Base-by-base conservation (phyloP, 306 rosid genomes). In the Hylodesmum podocarpum region DNA sequence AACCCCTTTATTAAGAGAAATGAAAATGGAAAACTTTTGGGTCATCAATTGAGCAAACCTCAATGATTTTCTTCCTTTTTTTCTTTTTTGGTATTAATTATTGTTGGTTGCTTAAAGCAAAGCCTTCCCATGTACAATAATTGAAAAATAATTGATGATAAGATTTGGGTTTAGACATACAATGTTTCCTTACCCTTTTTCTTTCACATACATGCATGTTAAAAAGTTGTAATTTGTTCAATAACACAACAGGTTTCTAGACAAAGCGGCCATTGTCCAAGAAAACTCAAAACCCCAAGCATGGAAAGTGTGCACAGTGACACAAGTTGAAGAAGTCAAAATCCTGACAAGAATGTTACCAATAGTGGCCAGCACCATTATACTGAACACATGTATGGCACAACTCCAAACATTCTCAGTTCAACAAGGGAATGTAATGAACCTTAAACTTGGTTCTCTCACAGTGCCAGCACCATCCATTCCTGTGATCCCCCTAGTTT, bases 391-490 rank as follows among this genome's bases (percentile, higher is more conserved):
- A 2, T 91, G 97, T 68, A 49, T 93, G 44, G 98, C 98, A 34
- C 98, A 93, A 28, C 97, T 93, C 39, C 98, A 93, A 72, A 93
- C 98, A 41, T 93, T 91, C 81, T 93, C 96, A 24, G 88, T 93
- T 14, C 86, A 84, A 75, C 98, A 93, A 84, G 97, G 97, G 12
- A 82, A 58, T 47, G 47, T 71, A 33, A 89, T 88, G 94, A 70
- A 89, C 81, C 88, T 78, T 6, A 61, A 84, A 19, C 71, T 93
- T 13, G 98, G 94, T 40, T 59, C 79, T 18, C 24, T 87, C 2
- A 76, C 78, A 14, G 89, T 93, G 12, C 98, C 98, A 0, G 89
- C 96, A 1, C 85, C 96, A 44, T 91, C 97, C 1, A 82, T 93
- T 64, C 98, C 96, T 0, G 87, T 89, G 8, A 91, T 89, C 62